Evolutionary conservation across 129 eudicot species (phyloP).

Genomic region (Centrapalus pauciflorus): DNA sequence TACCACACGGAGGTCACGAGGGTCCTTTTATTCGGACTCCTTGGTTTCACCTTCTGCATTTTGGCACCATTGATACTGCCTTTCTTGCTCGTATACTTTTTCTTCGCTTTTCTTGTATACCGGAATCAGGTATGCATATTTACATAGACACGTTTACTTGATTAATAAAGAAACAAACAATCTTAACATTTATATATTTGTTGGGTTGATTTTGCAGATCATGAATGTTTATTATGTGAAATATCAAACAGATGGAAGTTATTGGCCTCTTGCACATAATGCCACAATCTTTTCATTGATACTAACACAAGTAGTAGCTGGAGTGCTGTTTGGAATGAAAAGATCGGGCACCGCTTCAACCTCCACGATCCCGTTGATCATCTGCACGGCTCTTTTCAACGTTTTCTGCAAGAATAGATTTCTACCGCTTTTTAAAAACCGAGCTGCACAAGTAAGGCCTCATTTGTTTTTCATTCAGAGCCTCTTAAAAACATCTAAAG

Average conservation of each 20-base stretch:
- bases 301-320: constrained; percentile 75
- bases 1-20: constrained; percentile 91
- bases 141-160: no score
- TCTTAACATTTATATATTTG: background rate
- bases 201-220: constrained; percentile 50
- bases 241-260: constrained; percentile 82
- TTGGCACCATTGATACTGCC: constrained; percentile 89
- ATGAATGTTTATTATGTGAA: constrained; percentile 71
- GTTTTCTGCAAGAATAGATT: constrained; percentile 78
- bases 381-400: constrained; percentile 66
- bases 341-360: constrained; percentile 62
- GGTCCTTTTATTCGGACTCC: constrained; percentile 79
- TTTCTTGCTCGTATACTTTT: constrained; percentile 73
- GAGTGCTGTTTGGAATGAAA: constrained; percentile 68
- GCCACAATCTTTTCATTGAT: constrained; percentile 80
- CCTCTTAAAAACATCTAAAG: no score
- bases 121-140: constrained; percentile 88
- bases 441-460: constrained; percentile 62
- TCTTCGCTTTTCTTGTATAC: constrained; percentile 79
- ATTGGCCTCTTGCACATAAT: constrained; percentile 84
- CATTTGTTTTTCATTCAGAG: no score
- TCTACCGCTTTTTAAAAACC: constrained; percentile 50
- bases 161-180: no score
- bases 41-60: constrained; percentile 73
- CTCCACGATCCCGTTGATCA: constrained; percentile 64